Evolutionary conservation across 208 protist species (phyloP), one percentile per base, ranked within the genome.

Genomic region (Leishmania arabica): DNA sequence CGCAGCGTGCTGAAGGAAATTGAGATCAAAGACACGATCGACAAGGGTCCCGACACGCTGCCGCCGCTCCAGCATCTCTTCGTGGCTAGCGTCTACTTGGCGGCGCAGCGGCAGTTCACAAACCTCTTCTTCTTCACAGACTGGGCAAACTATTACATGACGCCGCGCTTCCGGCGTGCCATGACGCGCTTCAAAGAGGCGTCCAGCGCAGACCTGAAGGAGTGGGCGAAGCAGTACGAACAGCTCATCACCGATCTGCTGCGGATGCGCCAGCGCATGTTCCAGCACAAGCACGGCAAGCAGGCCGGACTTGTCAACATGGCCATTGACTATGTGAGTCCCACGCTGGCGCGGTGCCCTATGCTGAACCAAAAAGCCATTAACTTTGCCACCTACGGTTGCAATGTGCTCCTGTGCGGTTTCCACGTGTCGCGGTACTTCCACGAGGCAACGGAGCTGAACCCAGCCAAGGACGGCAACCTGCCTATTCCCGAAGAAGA

Each of bases 391-490:
- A 94, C 92, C 17, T 89, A 95, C 78, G 91, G 94, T 58, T 94
- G 87, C 83, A 92, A 97, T 81, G 82, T 82, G 5, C 84, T 96
- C 34, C 42, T 95, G 62, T 92, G 89, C 71, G 94, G 94, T 70
- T 97, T 97, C 78, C 94, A 96, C 84, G 85, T 96, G 11, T 93
- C 94, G 0, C 92, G 94, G 47, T 97, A 97, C 86, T 97, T 97
- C 56, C 94, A 97, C 80, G 94, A 97, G 84, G 94, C 94, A 62
- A 97, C 94, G 68, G 94, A 97, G 79, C 79, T 97, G 75, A 97
- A 97, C 79, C 94, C 92, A 24, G 92, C 91, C 9, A 94, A 92
- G 84, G 95, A 96, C 83, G 92, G 92, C 53, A 88, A 88, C 66
- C 71, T 96, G 66, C 60, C 78, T 40, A 83, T 97, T 47, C 90